These are phyloP conservation scores for Gryganskiella cystojenkinii DNA, from an alignment of 192 early-diverging fungal genomes.

Conservation along the genomic window DNA sequence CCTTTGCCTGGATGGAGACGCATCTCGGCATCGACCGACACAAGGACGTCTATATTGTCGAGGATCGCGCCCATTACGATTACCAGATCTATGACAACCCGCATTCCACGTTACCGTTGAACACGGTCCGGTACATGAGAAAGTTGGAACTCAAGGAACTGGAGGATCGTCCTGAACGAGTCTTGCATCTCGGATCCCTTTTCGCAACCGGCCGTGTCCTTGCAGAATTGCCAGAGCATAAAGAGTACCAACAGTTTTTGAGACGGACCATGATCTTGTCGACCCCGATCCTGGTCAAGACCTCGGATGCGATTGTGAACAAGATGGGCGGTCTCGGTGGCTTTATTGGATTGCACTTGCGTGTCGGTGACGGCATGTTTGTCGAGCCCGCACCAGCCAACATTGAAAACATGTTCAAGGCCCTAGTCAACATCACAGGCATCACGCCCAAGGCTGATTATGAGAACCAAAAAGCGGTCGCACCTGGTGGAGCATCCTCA, in stretches of 20 bases:
- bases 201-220: conserved; percentile 61
- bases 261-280: conserved; percentile 58
- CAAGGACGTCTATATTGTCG: conserved; percentile 57
- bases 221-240: conserved; percentile 56
- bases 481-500: neutral
- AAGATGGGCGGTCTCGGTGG: conserved; percentile 58
- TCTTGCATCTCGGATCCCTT: conserved; percentile 66
- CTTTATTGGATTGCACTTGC: conserved; percentile 63
- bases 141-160: conserved; percentile 50
- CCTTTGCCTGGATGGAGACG: conserved; percentile 59
- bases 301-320: conserved; percentile 54
- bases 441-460: conserved; percentile 35
- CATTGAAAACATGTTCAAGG: conserved; percentile 60
- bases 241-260: conserved; percentile 48
- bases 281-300: conserved; percentile 57
- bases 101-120: conserved; percentile 37
- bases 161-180: conserved; percentile 25
- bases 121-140: conserved; percentile 47
- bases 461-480: neutral
- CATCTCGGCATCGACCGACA: conserved; percentile 50
- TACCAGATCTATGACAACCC: conserved; percentile 67
- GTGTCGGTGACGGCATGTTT: conserved; percentile 66
- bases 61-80: conserved; percentile 61
- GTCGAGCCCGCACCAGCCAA: conserved; percentile 53
- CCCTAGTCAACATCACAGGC: conserved; percentile 51